Evolutionary conservation across 192 early-diverging fungal species (phyloP).

Genomic region (Geosiphon pyriformis): DNA sequence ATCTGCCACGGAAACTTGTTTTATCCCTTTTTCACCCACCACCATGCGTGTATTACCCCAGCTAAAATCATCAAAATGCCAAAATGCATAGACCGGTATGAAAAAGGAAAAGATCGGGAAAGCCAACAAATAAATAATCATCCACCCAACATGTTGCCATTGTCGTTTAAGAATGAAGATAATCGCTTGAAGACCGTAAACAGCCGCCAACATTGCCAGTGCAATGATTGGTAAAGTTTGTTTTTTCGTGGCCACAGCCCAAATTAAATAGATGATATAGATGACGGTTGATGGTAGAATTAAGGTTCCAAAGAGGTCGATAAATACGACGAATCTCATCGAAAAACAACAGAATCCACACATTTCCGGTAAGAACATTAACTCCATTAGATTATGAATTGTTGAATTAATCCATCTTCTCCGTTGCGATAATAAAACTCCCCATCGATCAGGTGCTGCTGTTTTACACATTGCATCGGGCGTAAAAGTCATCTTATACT

Average conservation of each 20-base stretch:
- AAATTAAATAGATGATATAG: constrained; percentile 75
- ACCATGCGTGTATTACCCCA: constrained; percentile 96
- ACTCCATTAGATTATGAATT: constrained; percentile 91
- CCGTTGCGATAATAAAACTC: constrained; percentile 86
- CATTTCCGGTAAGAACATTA: constrained; percentile 78
- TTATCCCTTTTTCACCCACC: constrained; percentile 63
- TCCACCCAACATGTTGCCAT: constrained; percentile 79
- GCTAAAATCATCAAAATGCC: constrained; percentile 98
- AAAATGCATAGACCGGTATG: constrained; percentile 93
- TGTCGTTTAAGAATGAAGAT: constrained; percentile 49
- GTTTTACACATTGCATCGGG: constrained; percentile 87
- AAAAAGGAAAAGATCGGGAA: constrained; percentile 91
- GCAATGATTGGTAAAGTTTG: constrained; percentile 74
- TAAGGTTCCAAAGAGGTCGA: constrained; percentile 83
- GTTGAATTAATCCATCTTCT: constrained; percentile 99
- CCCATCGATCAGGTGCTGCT: constrained; percentile 86
- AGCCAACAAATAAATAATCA: constrained; percentile 82
- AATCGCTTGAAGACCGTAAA: constrained; percentile 86
- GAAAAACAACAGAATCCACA: constrained; percentile 98
- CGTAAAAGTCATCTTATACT: constrained; percentile 89
- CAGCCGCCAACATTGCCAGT: constrained; percentile 69
- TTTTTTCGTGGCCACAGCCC: constrained; percentile 55
- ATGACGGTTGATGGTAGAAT: constrained; percentile 75
- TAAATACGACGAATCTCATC: constrained; percentile 93
- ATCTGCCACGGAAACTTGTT: constrained; percentile 54